These are phyloP conservation scores for Mercurialis annua DNA, from an alignment of 345 rosid genomes.

Conservation along the genomic window DNA sequence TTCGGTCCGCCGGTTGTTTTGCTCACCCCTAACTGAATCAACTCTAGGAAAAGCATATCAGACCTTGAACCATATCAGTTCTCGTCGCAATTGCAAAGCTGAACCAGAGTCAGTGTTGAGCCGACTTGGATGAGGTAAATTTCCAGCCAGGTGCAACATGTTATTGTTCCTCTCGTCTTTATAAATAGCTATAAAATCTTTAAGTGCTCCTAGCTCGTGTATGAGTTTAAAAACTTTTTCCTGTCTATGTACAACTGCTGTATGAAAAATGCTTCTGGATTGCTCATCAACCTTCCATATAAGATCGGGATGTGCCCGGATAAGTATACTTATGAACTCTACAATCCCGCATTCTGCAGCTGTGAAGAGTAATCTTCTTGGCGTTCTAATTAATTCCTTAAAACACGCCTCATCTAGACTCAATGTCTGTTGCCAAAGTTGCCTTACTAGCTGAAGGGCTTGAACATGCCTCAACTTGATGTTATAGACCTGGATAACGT, in stretches of 20 bases:
- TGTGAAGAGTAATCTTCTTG: slow-evolving; percentile 27
- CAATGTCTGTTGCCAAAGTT: slow-evolving; percentile 29
- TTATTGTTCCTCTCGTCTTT: background rate
- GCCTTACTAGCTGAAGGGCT: slow-evolving; percentile 35
- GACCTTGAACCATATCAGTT: slow-evolving; percentile 24
- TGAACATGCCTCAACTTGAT: slow-evolving; percentile 25
- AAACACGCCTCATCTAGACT: slow-evolving; percentile 30
- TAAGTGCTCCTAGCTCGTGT: slow-evolving; percentile 18
- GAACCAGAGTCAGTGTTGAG: slow-evolving; percentile 19
- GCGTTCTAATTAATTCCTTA: slow-evolving; percentile 24
- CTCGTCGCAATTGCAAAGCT: slow-evolving; percentile 22
- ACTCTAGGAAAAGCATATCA: background rate
- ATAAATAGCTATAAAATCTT: slow-evolving; percentile 7
- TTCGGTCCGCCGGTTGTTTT: too few species aligned
- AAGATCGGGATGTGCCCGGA: slow-evolving; percentile 17
- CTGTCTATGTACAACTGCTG: slow-evolving; percentile 23
- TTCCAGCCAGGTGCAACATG: slow-evolving; percentile 26
- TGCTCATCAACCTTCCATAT: slow-evolving; percentile 15
- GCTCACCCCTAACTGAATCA: too few species aligned
- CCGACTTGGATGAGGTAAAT: background rate
- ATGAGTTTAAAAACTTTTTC: slow-evolving; percentile 19
- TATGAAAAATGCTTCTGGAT: slow-evolving; percentile 23
- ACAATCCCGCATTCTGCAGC: slow-evolving; percentile 28
- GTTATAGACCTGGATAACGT: slow-evolving; percentile 14
- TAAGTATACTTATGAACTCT: slow-evolving; percentile 1